Evolutionary conservation across 768 basidiomycete genomes (phyloP).

Genomic region (Sistotremastrum niveocremeum): DNA sequence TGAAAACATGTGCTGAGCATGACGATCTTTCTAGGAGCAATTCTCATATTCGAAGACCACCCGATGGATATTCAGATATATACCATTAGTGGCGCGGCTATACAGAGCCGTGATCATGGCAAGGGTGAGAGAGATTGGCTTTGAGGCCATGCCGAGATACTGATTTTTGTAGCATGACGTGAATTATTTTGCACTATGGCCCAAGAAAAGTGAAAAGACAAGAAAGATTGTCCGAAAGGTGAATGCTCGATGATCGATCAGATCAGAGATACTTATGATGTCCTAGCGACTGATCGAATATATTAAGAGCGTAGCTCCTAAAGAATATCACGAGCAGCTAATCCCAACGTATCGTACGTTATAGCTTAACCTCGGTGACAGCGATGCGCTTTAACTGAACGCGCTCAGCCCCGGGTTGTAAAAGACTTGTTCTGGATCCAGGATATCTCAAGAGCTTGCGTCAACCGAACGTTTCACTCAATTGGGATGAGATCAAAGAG

Average conservation of each 20-base stretch:
- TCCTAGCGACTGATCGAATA: conserved; percentile 22
- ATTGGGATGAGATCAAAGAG: conserved; percentile 34
- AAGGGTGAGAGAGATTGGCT: conserved; percentile 14
- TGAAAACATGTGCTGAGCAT: neutral
- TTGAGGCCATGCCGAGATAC: neutral
- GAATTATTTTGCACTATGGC: neutral
- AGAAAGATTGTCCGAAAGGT: neutral
- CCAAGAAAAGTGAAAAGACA: neutral
- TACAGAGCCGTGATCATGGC: conserved; percentile 37
- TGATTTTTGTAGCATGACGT: neutral
- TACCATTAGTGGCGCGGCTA: conserved; percentile 34
- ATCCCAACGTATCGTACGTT: conserved; percentile 7
- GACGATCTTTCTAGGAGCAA: conserved; percentile 18
- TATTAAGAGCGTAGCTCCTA: conserved; percentile 35
- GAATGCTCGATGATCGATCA: too few relatives aligned
- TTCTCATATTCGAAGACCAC: conserved; percentile 27
- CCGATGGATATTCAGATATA: conserved; percentile 40
- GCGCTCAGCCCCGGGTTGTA: neutral
- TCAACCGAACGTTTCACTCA: conserved; percentile 37
- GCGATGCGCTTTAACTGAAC: conserved; percentile 14
- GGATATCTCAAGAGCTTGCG: conserved; percentile 41
- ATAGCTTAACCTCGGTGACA: conserved; percentile 9
- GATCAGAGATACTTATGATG: neutral
- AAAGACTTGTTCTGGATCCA: conserved; percentile 33
- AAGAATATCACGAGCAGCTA: conserved; percentile 30